Percentiles rank a stretch among this genome's conserved stretches.
Evolutionary conservation across 1,139 yeast genomes (phyloP).

Genomic region (Diutina mesorugosa): DNA sequence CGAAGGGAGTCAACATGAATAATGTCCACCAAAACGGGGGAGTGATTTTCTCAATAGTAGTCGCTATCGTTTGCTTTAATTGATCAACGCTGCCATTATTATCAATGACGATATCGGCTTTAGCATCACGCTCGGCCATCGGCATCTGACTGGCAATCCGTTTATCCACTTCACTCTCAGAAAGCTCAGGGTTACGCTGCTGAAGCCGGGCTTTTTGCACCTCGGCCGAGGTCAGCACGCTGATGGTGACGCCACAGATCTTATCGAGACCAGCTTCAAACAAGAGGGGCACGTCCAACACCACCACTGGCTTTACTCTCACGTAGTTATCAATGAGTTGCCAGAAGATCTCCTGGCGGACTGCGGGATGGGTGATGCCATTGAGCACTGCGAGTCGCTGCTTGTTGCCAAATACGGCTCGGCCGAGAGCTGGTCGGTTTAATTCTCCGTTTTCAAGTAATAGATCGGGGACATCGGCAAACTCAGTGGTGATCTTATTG

Average conservation of each 20-base stretch:
- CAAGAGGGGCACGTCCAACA: slow-evolving; percentile 81
- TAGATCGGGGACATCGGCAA: slow-evolving; percentile 44
- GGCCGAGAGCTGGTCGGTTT: slow-evolving; percentile 66
- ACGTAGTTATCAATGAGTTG: slow-evolving; percentile 48
- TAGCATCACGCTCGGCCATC: slow-evolving; percentile 37
- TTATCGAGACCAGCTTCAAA: slow-evolving; percentile 67
- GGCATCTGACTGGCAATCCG: slow-evolving; percentile 74
- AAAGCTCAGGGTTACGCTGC: slow-evolving; percentile 54
- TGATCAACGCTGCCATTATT: slow-evolving; percentile 43
- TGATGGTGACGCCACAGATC: slow-evolving; percentile 60
- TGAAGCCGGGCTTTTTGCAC: slow-evolving; percentile 52
- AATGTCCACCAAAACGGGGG: slow-evolving; percentile 48
- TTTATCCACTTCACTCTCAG: slow-evolving; percentile 52
- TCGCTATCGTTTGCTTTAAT: slow-evolving; percentile 34
- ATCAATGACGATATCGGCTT: slow-evolving; percentile 53
- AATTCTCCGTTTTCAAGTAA: slow-evolving; percentile 38
- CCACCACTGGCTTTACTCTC: slow-evolving; percentile 36
- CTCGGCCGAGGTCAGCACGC: slow-evolving; percentile 49
- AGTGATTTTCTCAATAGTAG: slow-evolving; percentile 26
- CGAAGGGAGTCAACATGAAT: slow-evolving; percentile 10
- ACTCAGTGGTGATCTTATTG: slow-evolving; percentile 46
- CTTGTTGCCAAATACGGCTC: slow-evolving; percentile 59
- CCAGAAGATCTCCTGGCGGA: slow-evolving; percentile 51
- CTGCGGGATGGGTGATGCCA: slow-evolving; percentile 81
- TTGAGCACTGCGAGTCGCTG: slow-evolving; percentile 47